Evolutionary conservation across 441 rosid genomes (phyloP).

Genomic region (Monsonia emarginata): DNA sequence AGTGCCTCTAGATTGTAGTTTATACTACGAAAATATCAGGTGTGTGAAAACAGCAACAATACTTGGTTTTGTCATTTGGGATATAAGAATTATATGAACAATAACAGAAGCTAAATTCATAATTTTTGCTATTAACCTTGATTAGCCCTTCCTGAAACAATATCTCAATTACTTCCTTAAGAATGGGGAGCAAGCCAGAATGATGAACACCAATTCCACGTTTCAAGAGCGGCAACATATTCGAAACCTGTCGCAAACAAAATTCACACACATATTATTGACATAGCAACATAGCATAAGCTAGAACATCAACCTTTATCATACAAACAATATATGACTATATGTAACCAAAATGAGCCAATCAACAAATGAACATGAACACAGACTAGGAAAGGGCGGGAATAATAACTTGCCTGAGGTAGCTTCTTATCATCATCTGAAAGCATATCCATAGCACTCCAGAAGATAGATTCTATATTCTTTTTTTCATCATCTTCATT

Average conservation of each 20-base stretch:
- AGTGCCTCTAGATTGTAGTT: neutral
- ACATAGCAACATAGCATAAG: neutral
- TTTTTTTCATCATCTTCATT: slow-evolving; percentile 82
- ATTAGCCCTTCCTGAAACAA: slow-evolving; percentile 92
- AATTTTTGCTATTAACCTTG: slow-evolving; percentile 46
- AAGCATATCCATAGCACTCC: slow-evolving; percentile 96
- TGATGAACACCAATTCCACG: slow-evolving; percentile 98
- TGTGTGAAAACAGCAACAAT: too few species aligned
- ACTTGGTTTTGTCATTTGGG: neutral
- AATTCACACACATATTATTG: neutral
- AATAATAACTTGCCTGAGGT: slow-evolving; percentile 74
- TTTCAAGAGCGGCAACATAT: slow-evolving; percentile 87
- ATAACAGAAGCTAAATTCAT: neutral
- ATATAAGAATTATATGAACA: neutral
- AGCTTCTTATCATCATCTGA: slow-evolving; percentile 96
- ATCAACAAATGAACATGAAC: neutral
- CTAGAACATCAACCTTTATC: neutral
- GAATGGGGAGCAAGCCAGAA: slow-evolving; percentile 94
- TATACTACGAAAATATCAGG: neutral
- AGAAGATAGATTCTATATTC: slow-evolving; percentile 66
- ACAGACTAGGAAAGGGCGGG: neutral
- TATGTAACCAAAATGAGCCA: neutral
- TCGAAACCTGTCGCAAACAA: slow-evolving; percentile 61
- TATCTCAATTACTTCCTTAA: slow-evolving; percentile 96
- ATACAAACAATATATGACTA: neutral